Base-by-base conservation (phyloP, 192 early-diverging fungal genomes). In the Dimargaris xerosporica region DNA sequence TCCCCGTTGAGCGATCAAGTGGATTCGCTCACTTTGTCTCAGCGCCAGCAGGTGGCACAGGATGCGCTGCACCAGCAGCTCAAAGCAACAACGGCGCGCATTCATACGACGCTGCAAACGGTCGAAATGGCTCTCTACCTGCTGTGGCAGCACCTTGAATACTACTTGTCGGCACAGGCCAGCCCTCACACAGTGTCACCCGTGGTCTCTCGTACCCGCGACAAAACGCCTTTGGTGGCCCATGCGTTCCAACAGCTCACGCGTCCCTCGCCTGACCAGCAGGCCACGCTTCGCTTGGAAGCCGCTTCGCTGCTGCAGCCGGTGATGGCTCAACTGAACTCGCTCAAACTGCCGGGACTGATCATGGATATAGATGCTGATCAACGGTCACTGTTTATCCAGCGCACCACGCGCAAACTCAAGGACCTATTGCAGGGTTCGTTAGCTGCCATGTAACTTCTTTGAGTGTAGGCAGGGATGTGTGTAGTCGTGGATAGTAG, bases 111-210 rank as follows among this genome's bases (percentile, higher is more conserved):
- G 53, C 67, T 78, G 66, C 77, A 75, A 54, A 54, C 74, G n/a
- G 61, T 82, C 11, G 79, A 84, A 66, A 75, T 78, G 59, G 72
- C 80, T 0, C 66, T 87, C 41, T 76, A 85, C 42, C 69, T 89
- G 66, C 64, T 87, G 59, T 89, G 87, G 87, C 75, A 84, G 5
- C 87, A 89, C 64, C 67, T 89, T 60, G 75, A 82, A 43, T 81
- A 77, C 62, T 86, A 79, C 63, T 46, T 79, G n/a, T 39, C 34
- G 3, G 2, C 7, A 39, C 34, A 7, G 3, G 7, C 34, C 34
- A 39, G 34, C 34, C 34, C 34, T 39, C 34, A 39, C 34, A 39
- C 34, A 39, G 34, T 39, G 3, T 39, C 34, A 7, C 34, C 34
- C 11, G 23, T 52, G 28, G 19, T 28, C 28, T 11, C 50, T 28